Conservation (phyloP, 306 rosid species). For the Cajanus cajan region DNA sequence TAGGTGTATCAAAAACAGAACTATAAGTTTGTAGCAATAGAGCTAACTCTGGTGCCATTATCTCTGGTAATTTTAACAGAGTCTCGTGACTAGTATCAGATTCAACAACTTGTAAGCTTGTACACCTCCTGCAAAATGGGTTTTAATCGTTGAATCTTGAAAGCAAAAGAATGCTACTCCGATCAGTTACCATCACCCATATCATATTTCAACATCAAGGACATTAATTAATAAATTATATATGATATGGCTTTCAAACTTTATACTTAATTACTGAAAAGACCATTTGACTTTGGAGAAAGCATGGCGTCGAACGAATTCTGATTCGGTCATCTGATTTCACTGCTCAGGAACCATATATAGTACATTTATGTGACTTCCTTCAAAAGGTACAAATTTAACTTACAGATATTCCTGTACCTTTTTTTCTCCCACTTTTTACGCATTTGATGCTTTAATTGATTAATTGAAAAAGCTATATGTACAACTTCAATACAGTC, state of each 20-base stretch:
- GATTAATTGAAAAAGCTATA: conserved; percentile 20
- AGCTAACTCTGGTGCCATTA: no score
- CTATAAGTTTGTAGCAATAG: no score
- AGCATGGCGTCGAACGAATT: conserved; percentile 26
- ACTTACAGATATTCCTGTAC: conserved; percentile 34
- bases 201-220: conserved; percentile 27
- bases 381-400: conserved; percentile 26
- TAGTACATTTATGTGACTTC: conserved; percentile 23
- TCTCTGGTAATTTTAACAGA: no score
- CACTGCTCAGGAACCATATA: conserved; percentile 4
- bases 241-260: conserved; percentile 4
- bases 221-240: conserved; percentile 10
- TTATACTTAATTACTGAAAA: conserved; percentile 27
- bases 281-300: conserved; percentile 34
- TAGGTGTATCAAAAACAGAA: no score
- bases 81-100: no score
- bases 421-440: background rate
- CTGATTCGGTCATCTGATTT: conserved; percentile 15
- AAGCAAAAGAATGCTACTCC: background rate
- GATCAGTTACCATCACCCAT: conserved; percentile 22
- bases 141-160: background rate
- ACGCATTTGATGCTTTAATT: background rate
- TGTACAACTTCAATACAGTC: background rate
- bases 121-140: conserved; percentile 25
- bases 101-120: no score